A percentile compares a stretch with the other conserved stretches of the same genome.
Evolutionary conservation across 768 basidiomycete species (phyloP).

Genomic region (Hydnum rufescens): DNA sequence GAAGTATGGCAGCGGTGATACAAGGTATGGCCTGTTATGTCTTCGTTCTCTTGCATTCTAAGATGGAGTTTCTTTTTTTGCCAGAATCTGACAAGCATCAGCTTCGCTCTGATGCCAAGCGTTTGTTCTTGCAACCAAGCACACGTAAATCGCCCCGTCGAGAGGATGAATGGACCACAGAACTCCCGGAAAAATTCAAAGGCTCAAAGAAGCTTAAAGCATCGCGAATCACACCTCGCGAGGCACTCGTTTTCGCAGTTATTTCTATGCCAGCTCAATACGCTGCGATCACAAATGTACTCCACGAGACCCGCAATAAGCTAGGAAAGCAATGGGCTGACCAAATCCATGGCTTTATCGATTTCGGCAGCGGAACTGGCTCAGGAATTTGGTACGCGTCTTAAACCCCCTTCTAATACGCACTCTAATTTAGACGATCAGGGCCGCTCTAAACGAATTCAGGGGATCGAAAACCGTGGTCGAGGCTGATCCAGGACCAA

Average conservation of each 20-base stretch:
- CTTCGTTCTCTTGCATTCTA: constrained; percentile 4
- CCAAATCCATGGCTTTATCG: constrained; percentile 38
- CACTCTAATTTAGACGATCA: constrained; percentile 15
- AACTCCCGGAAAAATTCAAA: neutral
- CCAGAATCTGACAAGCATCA: constrained; percentile 42
- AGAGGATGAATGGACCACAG: constrained; percentile 19
- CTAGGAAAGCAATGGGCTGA: constrained; percentile 35
- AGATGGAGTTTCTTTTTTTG: constrained; percentile 5
- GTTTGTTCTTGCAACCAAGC: constrained; percentile 33
- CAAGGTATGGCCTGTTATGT: constrained; percentile 15
- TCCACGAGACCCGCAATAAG: constrained; percentile 43
- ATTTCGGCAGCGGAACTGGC: constrained; percentile 73
- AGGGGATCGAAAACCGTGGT: constrained; percentile 12
- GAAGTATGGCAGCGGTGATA: constrained; percentile 48
- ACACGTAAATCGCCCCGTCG: constrained; percentile 20
- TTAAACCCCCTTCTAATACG: neutral
- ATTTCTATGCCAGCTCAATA: constrained; percentile 77
- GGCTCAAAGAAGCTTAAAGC: constrained; percentile 40
- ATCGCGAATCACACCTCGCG: constrained; percentile 39
- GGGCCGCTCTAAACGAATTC: constrained; percentile 52
- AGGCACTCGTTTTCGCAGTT: constrained; percentile 70
- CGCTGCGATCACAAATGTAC: constrained; percentile 55
- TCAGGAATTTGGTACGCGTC: constrained; percentile 57
- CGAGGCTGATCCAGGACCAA: constrained; percentile 10
- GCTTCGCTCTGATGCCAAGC: constrained; percentile 50